A percentile compares a stretch with the other conserved stretches of the same genome.
phyloP scores from a whole-genome alignment of 2,329 filamentous ascomycete genomes.

The Fusarium zealandicum region DNA sequence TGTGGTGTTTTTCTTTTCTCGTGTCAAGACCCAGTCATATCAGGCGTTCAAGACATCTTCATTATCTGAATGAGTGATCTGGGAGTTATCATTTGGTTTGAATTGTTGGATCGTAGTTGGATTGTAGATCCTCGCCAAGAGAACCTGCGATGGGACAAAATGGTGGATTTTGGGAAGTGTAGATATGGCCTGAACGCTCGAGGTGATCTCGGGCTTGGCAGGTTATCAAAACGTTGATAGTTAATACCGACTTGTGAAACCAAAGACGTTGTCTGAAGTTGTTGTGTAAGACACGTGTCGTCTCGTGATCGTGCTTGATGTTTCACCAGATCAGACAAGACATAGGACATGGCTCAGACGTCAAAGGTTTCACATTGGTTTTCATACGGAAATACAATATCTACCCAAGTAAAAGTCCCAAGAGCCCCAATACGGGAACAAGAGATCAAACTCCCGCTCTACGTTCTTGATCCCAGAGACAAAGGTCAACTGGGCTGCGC shows the following conservation, averaged over 20 bases:
- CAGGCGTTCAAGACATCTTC: constrained; percentile 38
- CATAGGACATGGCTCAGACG: constrained; percentile 5
- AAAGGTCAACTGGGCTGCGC: neutral
- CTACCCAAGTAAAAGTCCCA: constrained; percentile 18
- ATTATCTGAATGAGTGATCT: constrained; percentile 31
- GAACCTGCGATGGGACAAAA: constrained; percentile 9
- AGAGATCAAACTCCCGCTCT: constrained; percentile 33
- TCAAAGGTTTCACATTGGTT: constrained; percentile 20
- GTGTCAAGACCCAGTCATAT: constrained; percentile 35
- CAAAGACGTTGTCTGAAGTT: neutral
- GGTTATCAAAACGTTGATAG: neutral
- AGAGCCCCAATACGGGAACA: constrained; percentile 12
- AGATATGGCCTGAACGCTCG: neutral
- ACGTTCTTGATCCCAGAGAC: constrained; percentile 15
- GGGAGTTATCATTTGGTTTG: constrained; percentile 32
- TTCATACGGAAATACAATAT: constrained; percentile 8
- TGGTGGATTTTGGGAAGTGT: constrained; percentile 2
- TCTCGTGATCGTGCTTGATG: too few species aligned
- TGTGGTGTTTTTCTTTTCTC: constrained; percentile 28
- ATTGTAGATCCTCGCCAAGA: constrained; percentile 10
- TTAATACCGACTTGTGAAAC: constrained; percentile 22
- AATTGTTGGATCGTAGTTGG: constrained; percentile 15
- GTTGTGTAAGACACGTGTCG: constrained; percentile 1
- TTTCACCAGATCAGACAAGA: too few species aligned
- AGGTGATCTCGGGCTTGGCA: neutral